Evolutionary conservation across 2,329 filamentous ascomycete genomes (phyloP).

Genomic region (Trichoderma pleuroti): DNA sequence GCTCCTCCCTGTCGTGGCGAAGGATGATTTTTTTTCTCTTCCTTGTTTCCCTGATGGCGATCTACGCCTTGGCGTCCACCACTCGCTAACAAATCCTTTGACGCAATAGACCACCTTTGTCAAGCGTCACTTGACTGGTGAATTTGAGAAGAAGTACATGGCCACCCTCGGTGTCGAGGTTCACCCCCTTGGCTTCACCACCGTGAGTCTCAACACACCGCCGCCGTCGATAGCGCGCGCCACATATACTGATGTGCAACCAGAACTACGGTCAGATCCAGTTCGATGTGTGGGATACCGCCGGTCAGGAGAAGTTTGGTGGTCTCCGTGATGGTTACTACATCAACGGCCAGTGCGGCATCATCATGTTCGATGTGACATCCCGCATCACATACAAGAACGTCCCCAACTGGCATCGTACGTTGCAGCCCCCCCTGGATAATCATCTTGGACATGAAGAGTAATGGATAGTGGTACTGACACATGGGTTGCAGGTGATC

Average conservation of each 20-base stretch:
- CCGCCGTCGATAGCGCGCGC: constrained; percentile 20
- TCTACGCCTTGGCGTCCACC: neutral
- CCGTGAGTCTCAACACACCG: constrained; percentile 61
- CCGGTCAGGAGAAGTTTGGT: constrained; percentile 99
- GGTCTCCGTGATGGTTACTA: constrained; percentile 99
- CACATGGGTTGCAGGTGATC: constrained; percentile 63
- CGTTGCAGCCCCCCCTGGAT: constrained; percentile 41
- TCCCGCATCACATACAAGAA: constrained; percentile 99
- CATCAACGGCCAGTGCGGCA: constrained; percentile 99
- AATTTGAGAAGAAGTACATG: constrained; percentile 99
- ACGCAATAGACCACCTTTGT: constrained; percentile 88
- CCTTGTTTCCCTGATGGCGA: neutral
- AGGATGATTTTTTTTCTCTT: constrained; percentile 19
- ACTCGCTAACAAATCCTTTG: constrained; percentile 5
- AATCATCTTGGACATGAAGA: neutral
- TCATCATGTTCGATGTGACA: constrained; percentile 99
- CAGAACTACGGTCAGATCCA: constrained; percentile 92
- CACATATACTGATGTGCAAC: constrained; percentile 33
- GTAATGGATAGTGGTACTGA: constrained; percentile 20
- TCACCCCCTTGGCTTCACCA: constrained; percentile 95
- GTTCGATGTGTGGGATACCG: constrained; percentile 99
- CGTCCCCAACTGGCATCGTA: constrained; percentile 99
- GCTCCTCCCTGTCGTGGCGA: constrained; percentile 11
- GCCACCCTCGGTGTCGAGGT: constrained; percentile 99
- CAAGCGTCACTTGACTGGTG: constrained; percentile 99